phyloP scores from a whole-genome alignment of 2,329 filamentous ascomycete genomes.

The Whalleya microplaca region DNA sequence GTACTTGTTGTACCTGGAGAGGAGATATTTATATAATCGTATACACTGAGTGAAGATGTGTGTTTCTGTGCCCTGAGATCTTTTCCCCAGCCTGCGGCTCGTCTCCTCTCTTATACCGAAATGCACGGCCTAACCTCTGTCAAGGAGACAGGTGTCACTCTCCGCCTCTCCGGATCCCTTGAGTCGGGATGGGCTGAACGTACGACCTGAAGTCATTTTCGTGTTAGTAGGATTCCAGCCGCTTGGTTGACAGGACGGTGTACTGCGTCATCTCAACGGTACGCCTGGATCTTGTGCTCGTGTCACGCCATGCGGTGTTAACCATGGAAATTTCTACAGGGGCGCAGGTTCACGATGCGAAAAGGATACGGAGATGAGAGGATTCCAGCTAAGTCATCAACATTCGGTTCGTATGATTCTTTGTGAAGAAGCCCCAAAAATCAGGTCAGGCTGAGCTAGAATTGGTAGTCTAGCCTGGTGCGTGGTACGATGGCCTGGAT shows the following conservation, averaged over 20 bases:
- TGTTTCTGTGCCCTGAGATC: conserved; percentile 17
- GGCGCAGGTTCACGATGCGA: conserved; percentile 8
- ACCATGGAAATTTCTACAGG: too few relatives aligned
- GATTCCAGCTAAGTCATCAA: neutral
- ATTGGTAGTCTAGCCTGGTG: conserved; percentile 24
- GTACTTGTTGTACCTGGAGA: conserved; percentile 13
- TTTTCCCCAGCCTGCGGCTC: neutral
- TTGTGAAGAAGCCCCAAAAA: conserved; percentile 1
- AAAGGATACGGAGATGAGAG: conserved; percentile 27
- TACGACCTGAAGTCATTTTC: conserved; percentile 13
- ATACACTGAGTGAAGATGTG: conserved; percentile 21
- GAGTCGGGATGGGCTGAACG: conserved; percentile 7
- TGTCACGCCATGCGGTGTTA: conserved; percentile 22
- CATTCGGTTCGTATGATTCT: neutral
- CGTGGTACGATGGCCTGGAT: conserved; percentile 26
- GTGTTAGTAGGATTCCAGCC: conserved; percentile 19
- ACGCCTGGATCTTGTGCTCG: conserved; percentile 8
- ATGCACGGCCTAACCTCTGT: neutral
- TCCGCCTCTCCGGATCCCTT: conserved; percentile 2
- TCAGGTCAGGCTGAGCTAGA: conserved; percentile 7
- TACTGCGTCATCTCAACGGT: neutral
- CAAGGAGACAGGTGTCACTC: conserved; percentile 2
- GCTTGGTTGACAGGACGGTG: neutral
- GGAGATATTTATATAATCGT: conserved; percentile 9
- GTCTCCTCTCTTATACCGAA: conserved; percentile 15